A percentile compares a stretch with the other conserved stretches of the same genome.
These are phyloP conservation scores for Cryptosporidium viatorum DNA, from an alignment of 169 alveolate species.

Conservation along the genomic window DNA sequence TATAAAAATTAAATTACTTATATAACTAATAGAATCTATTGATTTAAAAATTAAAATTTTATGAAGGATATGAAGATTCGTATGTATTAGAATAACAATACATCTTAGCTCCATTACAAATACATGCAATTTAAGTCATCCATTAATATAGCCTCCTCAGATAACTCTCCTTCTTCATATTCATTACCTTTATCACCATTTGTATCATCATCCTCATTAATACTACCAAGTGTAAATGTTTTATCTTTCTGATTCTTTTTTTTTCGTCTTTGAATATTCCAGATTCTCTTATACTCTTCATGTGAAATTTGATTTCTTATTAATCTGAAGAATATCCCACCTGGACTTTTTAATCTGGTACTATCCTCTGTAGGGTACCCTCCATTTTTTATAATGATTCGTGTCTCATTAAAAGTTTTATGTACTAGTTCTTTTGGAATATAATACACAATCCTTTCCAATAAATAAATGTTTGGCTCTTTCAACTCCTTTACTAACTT, in stretches of 20 bases:
- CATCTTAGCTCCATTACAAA: background rate
- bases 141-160: constrained; percentile 37
- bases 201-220: background rate
- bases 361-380: constrained; percentile 61
- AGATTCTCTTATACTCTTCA: constrained; percentile 30
- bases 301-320: constrained; percentile 34
- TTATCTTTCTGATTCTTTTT: background rate
- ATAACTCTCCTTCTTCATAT: constrained; percentile 51
- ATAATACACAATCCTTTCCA: constrained; percentile 57
- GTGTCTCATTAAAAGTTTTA: constrained; percentile 17
- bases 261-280: constrained; percentile 35
- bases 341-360: constrained; percentile 54
- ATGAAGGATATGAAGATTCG: background rate
- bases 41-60: background rate
- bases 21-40: too few species aligned
- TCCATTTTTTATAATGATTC: constrained; percentile 24
- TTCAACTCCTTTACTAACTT: constrained; percentile 28
- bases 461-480: constrained; percentile 62
- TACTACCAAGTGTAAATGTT: background rate
- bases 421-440: constrained; percentile 8
- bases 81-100: background rate
- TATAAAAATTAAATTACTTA: background rate
- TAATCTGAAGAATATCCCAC: constrained; percentile 65
- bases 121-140: constrained; percentile 39
- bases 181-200: background rate